A percentile compares a stretch with the other conserved stretches of the same genome.
Conservation (phyloP, 805 yeast genomes). For the Ogataea pini region DNA sequence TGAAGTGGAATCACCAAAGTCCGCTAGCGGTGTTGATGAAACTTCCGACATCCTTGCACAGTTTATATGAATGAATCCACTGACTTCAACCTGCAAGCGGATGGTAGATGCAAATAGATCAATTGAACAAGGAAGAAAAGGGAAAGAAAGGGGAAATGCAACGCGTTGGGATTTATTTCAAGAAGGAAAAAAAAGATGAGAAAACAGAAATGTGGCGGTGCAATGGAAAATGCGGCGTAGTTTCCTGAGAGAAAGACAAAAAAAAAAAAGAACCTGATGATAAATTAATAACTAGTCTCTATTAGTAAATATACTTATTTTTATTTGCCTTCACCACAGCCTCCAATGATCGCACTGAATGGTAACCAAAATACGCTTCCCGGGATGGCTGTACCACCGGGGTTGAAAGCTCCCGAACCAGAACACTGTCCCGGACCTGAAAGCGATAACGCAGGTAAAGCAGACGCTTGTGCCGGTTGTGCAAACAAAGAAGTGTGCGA, state of each 20-base stretch:
- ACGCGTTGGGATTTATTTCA: neutral
- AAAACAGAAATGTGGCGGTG: neutral
- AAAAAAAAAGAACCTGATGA: neutral
- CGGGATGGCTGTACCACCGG: neutral
- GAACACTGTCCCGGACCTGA: slow-evolving; percentile 99
- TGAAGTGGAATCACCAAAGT: no score
- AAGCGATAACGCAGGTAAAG: slow-evolving; percentile 88
- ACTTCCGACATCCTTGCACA: slow-evolving; percentile 1
- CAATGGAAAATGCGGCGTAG: neutral
- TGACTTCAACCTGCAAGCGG: no score
- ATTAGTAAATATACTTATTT: no score
- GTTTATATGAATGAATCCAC: neutral
- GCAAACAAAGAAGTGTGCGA: slow-evolving; percentile 91
- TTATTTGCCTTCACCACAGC: no score
- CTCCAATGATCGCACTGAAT: neutral
- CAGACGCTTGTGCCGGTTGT: slow-evolving; percentile 93
- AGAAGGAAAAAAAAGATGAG: neutral
- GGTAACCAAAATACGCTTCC: neutral
- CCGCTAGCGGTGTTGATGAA: neutral
- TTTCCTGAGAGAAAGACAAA: no score
- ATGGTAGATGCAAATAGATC: no score
- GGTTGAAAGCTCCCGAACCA: slow-evolving; percentile 73
- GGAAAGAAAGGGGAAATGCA: neutral
- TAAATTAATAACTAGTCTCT: neutral
- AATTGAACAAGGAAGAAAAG: neutral